Percentiles rank a stretch among this genome's conserved stretches.
These are phyloP conservation scores for Fusarium sp. DNA, from an alignment of 2,329 filamentous ascomycete species.

Conservation along the genomic window DNA sequence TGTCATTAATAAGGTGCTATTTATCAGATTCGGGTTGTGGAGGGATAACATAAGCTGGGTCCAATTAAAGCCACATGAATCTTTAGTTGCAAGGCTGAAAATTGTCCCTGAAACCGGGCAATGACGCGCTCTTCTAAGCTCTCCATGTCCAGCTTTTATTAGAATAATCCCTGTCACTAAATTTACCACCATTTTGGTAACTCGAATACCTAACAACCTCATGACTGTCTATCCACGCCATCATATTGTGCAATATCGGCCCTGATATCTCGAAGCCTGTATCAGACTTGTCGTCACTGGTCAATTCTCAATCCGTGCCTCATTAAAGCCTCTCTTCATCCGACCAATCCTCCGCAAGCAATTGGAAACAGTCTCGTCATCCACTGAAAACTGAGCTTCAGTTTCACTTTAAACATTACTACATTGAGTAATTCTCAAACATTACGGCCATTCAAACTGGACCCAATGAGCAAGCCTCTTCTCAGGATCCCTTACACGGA, in stretches of 20 bases:
- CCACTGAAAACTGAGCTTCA: not conserved
- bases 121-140: conserved; percentile 40
- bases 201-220: conserved; percentile 8
- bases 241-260: conserved; percentile 9
- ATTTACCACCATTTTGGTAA: conserved; percentile 11
- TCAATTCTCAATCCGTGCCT: not conserved
- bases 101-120: conserved; percentile 37
- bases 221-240: conserved; percentile 12
- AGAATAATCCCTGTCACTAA: conserved; percentile 24
- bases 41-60: conserved; percentile 14
- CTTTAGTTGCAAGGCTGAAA: conserved; percentile 34
- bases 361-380: conserved; percentile 41
- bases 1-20: conserved; percentile 18
- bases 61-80: conserved; percentile 2
- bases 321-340: not conserved
- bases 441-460: not conserved
- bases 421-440: conserved; percentile 7
- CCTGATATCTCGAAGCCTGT: not conserved
- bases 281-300: conserved; percentile 11
- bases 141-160: not conserved
- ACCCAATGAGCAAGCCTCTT: conserved; percentile 74
- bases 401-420: not conserved
- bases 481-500: conserved; percentile 94
- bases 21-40: conserved; percentile 38
- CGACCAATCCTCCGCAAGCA: conserved; percentile 30